phyloP scores from a whole-genome alignment of 495 filamentous ascomycete genomes.

The Hypoxylon fuscum region DNA sequence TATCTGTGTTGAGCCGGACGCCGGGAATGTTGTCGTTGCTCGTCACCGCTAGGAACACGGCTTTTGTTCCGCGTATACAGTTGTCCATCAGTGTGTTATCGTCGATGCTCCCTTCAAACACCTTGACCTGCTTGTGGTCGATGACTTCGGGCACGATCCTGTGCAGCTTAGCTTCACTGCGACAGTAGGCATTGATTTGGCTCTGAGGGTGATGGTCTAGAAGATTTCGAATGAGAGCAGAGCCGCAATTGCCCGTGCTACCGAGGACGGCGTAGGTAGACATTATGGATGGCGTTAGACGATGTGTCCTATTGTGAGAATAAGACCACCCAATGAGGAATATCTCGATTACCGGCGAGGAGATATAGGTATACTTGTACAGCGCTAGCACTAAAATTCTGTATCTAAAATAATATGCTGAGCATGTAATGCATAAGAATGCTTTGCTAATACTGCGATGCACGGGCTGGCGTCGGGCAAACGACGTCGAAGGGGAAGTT shows the following conservation, averaged over 20 bases:
- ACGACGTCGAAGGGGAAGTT: no score
- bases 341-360: not conserved
- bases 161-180: constrained; percentile 50
- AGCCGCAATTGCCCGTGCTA: constrained; percentile 40
- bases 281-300: constrained; percentile 6
- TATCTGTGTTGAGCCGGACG: constrained; percentile 45
- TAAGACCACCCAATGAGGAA: not conserved
- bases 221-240: constrained; percentile 48
- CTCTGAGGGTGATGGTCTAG: constrained; percentile 32
- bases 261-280: constrained; percentile 42
- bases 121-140: constrained; percentile 35
- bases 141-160: constrained; percentile 40
- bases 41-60: constrained; percentile 49
- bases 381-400: not conserved
- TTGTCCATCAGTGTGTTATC: constrained; percentile 45
- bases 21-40: constrained; percentile 53
- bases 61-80: constrained; percentile 43
- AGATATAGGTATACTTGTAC: not conserved
- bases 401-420: not conserved
- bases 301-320: not conserved
- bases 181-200: constrained; percentile 51
- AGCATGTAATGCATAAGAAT: not conserved
- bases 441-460: no score
- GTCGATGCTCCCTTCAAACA: constrained; percentile 51
- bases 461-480: no score